A percentile compares a stretch with the other conserved stretches of the same genome.
Evolutionary conservation across 2,329 filamentous ascomycete genomes (phyloP).

Genomic region (Zasmidium angulare): DNA sequence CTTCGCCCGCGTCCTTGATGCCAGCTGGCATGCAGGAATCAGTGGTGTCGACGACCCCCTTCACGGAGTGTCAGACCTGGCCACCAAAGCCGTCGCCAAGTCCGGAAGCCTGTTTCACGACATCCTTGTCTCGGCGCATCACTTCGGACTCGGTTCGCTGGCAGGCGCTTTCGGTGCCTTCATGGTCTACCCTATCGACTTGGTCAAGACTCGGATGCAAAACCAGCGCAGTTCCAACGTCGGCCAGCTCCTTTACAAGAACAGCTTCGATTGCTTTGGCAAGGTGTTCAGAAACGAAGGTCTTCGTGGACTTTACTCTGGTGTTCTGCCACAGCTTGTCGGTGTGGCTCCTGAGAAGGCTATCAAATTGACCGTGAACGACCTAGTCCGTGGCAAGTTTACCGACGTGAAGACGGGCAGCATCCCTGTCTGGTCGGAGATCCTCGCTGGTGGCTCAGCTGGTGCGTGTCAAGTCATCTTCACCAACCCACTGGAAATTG

Average conservation of each 20-base stretch:
- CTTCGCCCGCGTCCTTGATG: conserved; percentile 92
- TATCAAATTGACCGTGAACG: conserved; percentile 98
- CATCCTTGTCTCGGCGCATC: conserved; percentile 76
- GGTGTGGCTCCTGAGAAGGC: conserved; percentile 99
- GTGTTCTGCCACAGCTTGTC: conserved; percentile 90
- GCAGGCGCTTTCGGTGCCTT: conserved; percentile 97
- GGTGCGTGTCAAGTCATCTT: conserved; percentile 97
- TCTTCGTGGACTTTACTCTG: conserved; percentile 84
- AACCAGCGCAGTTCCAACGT: conserved; percentile 85
- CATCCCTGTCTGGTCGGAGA: conserved; percentile 70
- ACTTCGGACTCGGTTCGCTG: conserved; percentile 84
- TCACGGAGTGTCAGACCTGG: conserved; percentile 47
- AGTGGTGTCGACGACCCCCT: conserved; percentile 47
- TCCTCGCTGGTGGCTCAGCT: conserved; percentile 83
- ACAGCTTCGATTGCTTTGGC: conserved; percentile 90
- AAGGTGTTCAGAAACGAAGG: conserved; percentile 95
- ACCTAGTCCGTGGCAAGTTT: conserved; percentile 76
- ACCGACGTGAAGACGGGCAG: conserved; percentile 70
- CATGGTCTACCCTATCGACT: conserved; percentile 98
- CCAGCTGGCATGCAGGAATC: conserved; percentile 72
- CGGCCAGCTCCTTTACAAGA: conserved; percentile 90
- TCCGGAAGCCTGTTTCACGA: conserved; percentile 61
- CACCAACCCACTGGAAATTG: conserved; percentile 96
- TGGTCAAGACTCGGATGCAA: conserved; percentile 98
- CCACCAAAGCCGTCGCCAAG: conserved; percentile 55